Conservation (phyloP, 305 asterid genomes). For the Fraxinus nigra region DNA sequence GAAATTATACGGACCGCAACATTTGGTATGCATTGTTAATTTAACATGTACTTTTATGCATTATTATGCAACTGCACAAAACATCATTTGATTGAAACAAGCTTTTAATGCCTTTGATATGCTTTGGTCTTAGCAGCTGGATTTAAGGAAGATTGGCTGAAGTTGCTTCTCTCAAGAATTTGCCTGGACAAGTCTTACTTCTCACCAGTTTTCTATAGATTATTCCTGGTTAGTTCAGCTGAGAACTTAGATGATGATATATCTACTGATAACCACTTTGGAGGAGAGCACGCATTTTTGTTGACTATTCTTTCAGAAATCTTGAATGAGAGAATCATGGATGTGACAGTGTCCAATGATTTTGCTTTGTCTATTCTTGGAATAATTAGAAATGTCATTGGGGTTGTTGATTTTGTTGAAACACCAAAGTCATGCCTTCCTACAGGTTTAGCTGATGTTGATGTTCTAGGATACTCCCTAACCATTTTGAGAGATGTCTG, state of each 20-base stretch:
- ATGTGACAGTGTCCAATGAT: conserved; percentile 34
- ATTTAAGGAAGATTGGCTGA: conserved; percentile 59
- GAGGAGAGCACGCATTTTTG: conserved; percentile 52
- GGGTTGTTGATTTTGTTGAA: conserved; percentile 40
- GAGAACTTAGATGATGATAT: conserved; percentile 19
- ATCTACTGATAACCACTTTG: conserved; percentile 28
- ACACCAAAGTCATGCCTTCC: conserved; percentile 54
- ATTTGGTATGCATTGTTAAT: conserved; percentile 37
- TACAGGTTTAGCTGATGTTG: conserved; percentile 51
- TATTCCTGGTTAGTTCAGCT: conserved; percentile 25
- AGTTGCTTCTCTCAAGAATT: conserved; percentile 51
- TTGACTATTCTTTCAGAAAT: conserved; percentile 54
- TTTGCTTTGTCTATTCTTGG: conserved; percentile 42
- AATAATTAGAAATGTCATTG: conserved; percentile 44
- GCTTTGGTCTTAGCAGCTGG: conserved; percentile 51
- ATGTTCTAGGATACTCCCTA: conserved; percentile 64
- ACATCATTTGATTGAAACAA: neutral
- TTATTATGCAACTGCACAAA: neutral
- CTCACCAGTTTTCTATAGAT: conserved; percentile 44
- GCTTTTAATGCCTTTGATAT: neutral
- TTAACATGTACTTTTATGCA: neutral
- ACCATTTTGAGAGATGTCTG: conserved; percentile 66
- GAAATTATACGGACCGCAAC: conserved; percentile 57
- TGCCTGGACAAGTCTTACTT: conserved; percentile 50
- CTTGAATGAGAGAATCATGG: conserved; percentile 46